Evolutionary conservation across 2,329 filamentous ascomycete genomes (phyloP).

Genomic region (Aspergillus sp.): DNA sequence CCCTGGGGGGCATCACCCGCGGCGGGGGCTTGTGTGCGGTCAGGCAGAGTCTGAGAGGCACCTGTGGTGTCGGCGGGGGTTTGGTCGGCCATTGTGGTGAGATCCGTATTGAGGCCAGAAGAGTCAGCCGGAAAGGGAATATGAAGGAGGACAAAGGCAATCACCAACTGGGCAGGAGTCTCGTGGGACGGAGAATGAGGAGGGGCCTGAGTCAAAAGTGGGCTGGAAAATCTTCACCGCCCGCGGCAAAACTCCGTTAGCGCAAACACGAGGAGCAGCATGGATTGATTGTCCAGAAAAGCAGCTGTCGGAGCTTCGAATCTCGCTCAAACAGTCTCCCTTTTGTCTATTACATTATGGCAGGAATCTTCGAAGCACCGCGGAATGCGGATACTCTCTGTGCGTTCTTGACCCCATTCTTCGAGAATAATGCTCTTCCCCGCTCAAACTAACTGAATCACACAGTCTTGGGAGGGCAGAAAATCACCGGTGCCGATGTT

Average conservation of each 20-base stretch:
- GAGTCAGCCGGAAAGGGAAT: constrained; percentile 26
- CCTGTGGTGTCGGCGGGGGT: constrained; percentile 34
- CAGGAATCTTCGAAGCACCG: constrained; percentile 93
- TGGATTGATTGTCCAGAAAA: constrained; percentile 19
- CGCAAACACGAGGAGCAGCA: constrained; percentile 27
- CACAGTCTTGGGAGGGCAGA: constrained; percentile 86
- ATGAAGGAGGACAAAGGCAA: constrained; percentile 23
- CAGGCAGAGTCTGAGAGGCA: constrained; percentile 41
- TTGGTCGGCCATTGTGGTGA: constrained; percentile 38
- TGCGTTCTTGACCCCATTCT: constrained; percentile 44
- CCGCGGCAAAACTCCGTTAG: constrained; percentile 48
- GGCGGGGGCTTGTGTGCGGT: constrained; percentile 47
- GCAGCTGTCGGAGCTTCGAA: constrained; percentile 33
- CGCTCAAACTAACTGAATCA: constrained; percentile 38
- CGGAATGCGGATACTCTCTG: constrained; percentile 90
- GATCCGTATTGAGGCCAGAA: constrained; percentile 18
- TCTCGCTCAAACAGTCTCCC: constrained; percentile 28
- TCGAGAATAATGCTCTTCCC: neutral
- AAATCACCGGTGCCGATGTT: constrained; percentile 96
- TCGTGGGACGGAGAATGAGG: constrained; percentile 16
- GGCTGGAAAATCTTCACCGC: constrained; percentile 47
- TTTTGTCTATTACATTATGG: constrained; percentile 63
- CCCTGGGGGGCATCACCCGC: constrained; percentile 38
- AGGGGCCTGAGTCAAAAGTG: constrained; percentile 38
- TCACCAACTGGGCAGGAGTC: constrained; percentile 9